These are phyloP conservation scores for Mrakia frigida DNA, from an alignment of 768 basidiomycete species.

Conservation along the genomic window DNA sequence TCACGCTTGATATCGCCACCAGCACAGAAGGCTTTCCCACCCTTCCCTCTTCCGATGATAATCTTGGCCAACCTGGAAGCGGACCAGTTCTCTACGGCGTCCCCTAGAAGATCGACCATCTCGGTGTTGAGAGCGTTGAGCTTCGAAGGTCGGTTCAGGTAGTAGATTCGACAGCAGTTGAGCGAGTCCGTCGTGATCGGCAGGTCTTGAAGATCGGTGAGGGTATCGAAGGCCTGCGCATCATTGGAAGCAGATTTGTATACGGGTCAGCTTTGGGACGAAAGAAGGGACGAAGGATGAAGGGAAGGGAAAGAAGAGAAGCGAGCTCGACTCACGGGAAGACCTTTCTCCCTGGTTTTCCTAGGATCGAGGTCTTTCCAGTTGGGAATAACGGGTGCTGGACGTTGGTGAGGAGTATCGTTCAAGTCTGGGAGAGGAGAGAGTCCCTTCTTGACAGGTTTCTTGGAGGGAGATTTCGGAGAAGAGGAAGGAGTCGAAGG, in stretches of 20 bases:
- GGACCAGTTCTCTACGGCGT: slow-evolving; percentile 54
- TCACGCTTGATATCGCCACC: slow-evolving; percentile 89
- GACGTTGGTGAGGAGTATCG: neutral
- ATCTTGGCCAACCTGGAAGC: slow-evolving; percentile 61
- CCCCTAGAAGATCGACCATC: slow-evolving; percentile 66
- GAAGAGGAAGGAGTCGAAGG: neutral
- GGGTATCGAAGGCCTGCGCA: neutral
- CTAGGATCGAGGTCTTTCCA: neutral
- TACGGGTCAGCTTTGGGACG: neutral
- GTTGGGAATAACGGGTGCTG: neutral
- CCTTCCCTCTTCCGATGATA: slow-evolving; percentile 61
- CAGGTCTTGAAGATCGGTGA: no score
- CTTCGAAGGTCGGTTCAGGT: slow-evolving; percentile 72
- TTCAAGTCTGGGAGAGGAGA: neutral
- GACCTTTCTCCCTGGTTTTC: neutral
- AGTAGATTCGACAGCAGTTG: slow-evolving; percentile 47
- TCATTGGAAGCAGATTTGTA: neutral
- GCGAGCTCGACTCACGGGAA: neutral
- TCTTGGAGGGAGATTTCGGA: neutral
- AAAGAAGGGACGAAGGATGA: neutral
- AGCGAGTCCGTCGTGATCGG: neutral
- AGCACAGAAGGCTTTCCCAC: slow-evolving; percentile 77
- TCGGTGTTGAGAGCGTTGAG: slow-evolving; percentile 73
- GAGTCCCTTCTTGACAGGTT: neutral
- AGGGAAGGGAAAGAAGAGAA: neutral